phyloP scores from a whole-genome alignment of 768 basidiomycete species.

The Exsudoporus frostii region DNA sequence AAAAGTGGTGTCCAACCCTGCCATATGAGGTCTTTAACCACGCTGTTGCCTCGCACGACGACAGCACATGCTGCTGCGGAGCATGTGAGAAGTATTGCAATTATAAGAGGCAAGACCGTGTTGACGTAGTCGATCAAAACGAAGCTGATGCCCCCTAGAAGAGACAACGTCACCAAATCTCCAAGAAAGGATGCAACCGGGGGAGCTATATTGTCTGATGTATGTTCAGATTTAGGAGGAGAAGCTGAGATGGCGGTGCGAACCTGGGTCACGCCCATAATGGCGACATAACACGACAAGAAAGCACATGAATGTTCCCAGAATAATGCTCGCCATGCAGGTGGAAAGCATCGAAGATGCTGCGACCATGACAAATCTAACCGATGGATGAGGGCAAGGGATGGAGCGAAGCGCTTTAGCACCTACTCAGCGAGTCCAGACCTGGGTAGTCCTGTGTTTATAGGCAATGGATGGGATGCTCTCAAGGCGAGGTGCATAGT shows the following conservation, averaged over 20 bases:
- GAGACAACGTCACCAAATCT: conserved; percentile 84
- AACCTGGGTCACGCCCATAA: conserved; percentile 82
- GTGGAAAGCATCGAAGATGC: conserved; percentile 80
- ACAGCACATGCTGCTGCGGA: conserved; percentile 49
- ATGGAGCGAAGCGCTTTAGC: not conserved
- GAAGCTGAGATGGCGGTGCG: conserved; percentile 7
- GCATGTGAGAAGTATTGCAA: conserved; percentile 50
- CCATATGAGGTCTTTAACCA: conserved; percentile 67
- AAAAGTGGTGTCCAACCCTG: conserved; percentile 92
- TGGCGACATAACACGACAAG: conserved; percentile 77
- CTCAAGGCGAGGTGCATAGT: conserved; percentile 11
- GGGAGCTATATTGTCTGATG: conserved; percentile 88
- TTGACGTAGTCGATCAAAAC: conserved; percentile 64
- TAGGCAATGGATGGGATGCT: conserved; percentile 24
- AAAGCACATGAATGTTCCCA: conserved; percentile 91
- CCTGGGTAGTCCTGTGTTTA: conserved; percentile 30
- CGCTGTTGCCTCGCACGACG: conserved; percentile 60
- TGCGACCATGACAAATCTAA: conserved; percentile 73
- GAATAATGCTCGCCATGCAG: conserved; percentile 67
- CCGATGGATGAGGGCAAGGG: conserved; percentile 5
- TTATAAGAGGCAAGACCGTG: conserved; percentile 59
- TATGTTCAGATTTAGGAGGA: not conserved
- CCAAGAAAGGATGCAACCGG: conserved; percentile 92
- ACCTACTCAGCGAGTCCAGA: conserved; percentile 41
- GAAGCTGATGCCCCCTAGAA: conserved; percentile 74